Conservation (phyloP, 306 rosid genomes). For the Trifolium subterraneum region DNA sequence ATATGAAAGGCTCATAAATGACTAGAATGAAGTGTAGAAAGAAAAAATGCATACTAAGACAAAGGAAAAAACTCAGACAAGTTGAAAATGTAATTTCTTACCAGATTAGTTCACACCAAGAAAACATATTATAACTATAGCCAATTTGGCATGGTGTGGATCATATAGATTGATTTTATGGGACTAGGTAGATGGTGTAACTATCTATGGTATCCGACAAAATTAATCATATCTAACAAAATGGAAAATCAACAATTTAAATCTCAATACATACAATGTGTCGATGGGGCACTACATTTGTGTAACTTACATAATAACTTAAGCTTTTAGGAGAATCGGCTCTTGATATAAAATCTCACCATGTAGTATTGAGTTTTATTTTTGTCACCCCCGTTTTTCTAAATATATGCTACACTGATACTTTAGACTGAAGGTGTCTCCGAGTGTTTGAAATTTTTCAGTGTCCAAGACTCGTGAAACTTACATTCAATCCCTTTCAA, state of each 20-base stretch:
- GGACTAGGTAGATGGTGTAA: not conserved
- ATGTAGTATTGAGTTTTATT: not conserved
- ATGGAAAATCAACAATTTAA: constrained; percentile 11
- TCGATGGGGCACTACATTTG: not conserved
- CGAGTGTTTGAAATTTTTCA: not conserved
- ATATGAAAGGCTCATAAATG: constrained; percentile 7
- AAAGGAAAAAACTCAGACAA: not conserved
- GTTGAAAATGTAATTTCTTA: constrained; percentile 17
- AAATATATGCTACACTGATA: not conserved
- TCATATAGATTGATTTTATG: not conserved
- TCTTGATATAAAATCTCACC: not conserved
- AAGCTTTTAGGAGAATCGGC: not conserved
- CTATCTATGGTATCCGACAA: constrained; percentile 3
- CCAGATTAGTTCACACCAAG: not conserved
- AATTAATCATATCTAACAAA: not conserved
- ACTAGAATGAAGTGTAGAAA: not conserved
- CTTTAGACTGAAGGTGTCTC: not conserved
- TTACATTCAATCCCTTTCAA: not conserved
- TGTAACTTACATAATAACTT: not conserved
- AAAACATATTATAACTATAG: constrained; percentile 8
- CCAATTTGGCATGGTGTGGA: not conserved
- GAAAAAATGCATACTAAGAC: constrained; percentile 16
- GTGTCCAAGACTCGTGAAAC: not conserved
- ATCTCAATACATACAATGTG: not conserved
- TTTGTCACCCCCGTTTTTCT: not conserved